A percentile compares a stretch with the other conserved stretches of the same genome.
phyloP scores from a whole-genome alignment of 805 yeast genomes.

The Myxozyma nipponensis region DNA sequence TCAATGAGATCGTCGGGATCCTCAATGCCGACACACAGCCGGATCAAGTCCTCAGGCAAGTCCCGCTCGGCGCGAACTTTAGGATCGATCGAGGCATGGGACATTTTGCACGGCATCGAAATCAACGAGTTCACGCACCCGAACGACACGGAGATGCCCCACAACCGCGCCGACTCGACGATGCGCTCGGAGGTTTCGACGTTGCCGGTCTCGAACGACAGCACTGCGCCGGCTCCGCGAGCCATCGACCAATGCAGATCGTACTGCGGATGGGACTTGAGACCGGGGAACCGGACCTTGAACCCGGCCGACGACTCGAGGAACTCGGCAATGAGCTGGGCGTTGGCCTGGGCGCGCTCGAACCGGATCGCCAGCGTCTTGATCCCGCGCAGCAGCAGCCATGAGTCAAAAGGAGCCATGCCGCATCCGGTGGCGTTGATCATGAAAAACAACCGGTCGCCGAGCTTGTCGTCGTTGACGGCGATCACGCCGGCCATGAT shows the following conservation, averaged over 20 bases:
- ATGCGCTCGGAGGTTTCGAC: slow-evolving; percentile 62
- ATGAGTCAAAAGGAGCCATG: slow-evolving; percentile 84
- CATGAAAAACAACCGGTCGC: slow-evolving; percentile 65
- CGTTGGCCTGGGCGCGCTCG: slow-evolving; percentile 83
- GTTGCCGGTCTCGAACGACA: slow-evolving; percentile 83
- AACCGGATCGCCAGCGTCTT: slow-evolving; percentile 82
- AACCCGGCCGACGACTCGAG: slow-evolving; percentile 58
- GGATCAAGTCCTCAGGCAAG: slow-evolving; percentile 85
- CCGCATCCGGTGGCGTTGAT: slow-evolving; percentile 92
- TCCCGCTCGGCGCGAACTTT: slow-evolving; percentile 81
- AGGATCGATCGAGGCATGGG: slow-evolving; percentile 94
- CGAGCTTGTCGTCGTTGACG: slow-evolving; percentile 57
- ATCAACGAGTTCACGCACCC: slow-evolving; percentile 92
- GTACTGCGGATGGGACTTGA: slow-evolving; percentile 74
- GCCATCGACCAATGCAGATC: slow-evolving; percentile 73
- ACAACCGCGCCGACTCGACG: slow-evolving; percentile 70
- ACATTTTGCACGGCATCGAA: slow-evolving; percentile 92
- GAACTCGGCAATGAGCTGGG: slow-evolving; percentile 69
- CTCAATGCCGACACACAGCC: slow-evolving; percentile 91
- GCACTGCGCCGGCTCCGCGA: slow-evolving; percentile 83
- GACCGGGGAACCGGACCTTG: slow-evolving; percentile 82
- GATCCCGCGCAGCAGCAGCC: slow-evolving; percentile 84
- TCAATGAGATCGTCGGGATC: slow-evolving; percentile 70
- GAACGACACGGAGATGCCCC: slow-evolving; percentile 87
- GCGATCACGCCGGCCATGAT: slow-evolving; percentile 94